Percentiles rank a stretch among this genome's conserved stretches.
Conservation (phyloP, 1,284 basidiomycete genomes). For the Kwoniella shivajii region DNA sequence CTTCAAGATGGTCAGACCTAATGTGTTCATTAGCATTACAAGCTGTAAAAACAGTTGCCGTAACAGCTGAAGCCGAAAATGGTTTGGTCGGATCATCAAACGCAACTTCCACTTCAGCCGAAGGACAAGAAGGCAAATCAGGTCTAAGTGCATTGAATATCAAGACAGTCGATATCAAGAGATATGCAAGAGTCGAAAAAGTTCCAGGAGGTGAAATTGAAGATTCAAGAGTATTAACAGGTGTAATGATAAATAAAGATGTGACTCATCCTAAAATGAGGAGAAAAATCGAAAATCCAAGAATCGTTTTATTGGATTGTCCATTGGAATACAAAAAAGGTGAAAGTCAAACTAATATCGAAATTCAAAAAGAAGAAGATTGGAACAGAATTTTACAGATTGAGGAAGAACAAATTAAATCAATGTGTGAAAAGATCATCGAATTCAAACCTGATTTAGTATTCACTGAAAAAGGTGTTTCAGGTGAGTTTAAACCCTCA, state of each 20-base stretch:
- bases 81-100: conserved; percentile 56
- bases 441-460: conserved; percentile 95
- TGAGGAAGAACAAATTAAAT: conserved; percentile 96
- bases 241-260: conserved; percentile 98
- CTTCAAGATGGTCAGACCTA: conserved; percentile 91
- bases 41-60: conserved; percentile 80
- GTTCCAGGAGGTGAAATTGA: conserved; percentile 97
- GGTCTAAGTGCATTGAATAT: conserved; percentile 54
- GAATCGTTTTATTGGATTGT: conserved; percentile 91
- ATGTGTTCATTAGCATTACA: conserved; percentile 95
- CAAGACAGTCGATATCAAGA: conserved; percentile 95
- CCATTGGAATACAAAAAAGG: conserved; percentile 99
- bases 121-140: conserved; percentile 47
- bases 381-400: conserved; percentile 92
- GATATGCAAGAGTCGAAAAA: conserved; percentile 97
- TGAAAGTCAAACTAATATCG: conserved; percentile 97
- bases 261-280: conserved; percentile 98
- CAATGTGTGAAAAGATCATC: conserved; percentile 80
- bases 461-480: conserved; percentile 97
- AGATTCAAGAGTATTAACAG: conserved; percentile 80
- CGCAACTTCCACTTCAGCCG: conserved; percentile 11
- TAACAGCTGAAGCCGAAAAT: conserved; percentile 57
- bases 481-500: conserved; percentile 61
- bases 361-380: conserved; percentile 91
- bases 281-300: conserved; percentile 83